Evolutionary conservation across 73 alveolate genomes (phyloP).

Genomic region (Paramecium tetraurelia): DNA sequence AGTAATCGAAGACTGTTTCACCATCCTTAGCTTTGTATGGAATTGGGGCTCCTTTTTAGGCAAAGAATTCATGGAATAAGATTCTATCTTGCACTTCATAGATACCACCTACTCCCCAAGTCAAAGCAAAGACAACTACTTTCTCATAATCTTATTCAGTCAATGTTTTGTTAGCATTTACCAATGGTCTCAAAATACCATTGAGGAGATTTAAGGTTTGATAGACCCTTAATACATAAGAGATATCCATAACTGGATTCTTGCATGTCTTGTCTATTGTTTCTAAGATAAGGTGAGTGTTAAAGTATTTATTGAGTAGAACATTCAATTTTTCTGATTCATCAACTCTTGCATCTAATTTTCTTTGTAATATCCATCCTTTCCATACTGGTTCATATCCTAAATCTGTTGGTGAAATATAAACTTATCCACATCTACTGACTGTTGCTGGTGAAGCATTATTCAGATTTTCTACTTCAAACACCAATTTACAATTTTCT

Average conservation of each 20-base stretch:
- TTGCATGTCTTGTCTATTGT: conserved; percentile 52
- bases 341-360: conserved; percentile 85
- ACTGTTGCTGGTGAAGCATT: conserved; percentile 99
- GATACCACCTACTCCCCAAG: conserved; percentile 99
- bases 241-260: conserved; percentile 79
- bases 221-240: conserved; percentile 72
- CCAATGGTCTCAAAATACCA: conserved; percentile 73
- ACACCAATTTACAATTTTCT: conserved; percentile 98
- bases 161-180: conserved; percentile 79
- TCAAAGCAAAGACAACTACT: conserved; percentile 85
- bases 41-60: conserved; percentile 91
- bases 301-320: conserved; percentile 57
- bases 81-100: conserved; percentile 98
- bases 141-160: conserved; percentile 82
- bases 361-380: conserved; percentile 93
- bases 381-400: conserved; percentile 98
- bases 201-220: conserved; percentile 74
- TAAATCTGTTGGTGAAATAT: conserved; percentile 97
- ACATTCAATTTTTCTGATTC: conserved; percentile 62
- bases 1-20: conserved; percentile 93
- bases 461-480: conserved; percentile 99
- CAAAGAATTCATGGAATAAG: conserved; percentile 91
- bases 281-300: conserved; percentile 26
- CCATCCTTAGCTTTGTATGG: conserved; percentile 90
- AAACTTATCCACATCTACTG: conserved; percentile 99